Evolutionary conservation across 2,329 filamentous ascomycete species (phyloP), one percentile per base, ranked within the genome.

Genomic region (Blastomyces emzantsi): DNA sequence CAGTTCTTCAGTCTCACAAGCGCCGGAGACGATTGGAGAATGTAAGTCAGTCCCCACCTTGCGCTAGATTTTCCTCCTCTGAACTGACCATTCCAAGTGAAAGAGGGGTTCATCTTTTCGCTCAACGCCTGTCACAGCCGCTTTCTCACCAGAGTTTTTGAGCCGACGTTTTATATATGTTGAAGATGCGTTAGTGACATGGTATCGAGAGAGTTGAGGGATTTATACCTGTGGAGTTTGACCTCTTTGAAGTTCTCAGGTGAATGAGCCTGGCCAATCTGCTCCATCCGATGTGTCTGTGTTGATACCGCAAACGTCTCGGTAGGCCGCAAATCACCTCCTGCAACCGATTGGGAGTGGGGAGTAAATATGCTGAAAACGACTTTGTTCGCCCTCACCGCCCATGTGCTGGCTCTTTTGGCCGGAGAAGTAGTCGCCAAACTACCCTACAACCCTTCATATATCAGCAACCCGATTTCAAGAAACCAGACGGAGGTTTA

Each of bases 361-460:
- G 17, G 47, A 36, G 2, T 22, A 56, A 62, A 52, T 36, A 67
- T 68, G 65, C 28, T 62, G 33, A 66, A 63, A 54, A 45, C 55
- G 13, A 55, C 61, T 49, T 30, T 43, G 15, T 39, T 63, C 25
- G 58, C 61, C 25, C 41, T 30, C 22, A 25, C 65, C 8, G 41
- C 5, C 39, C 2, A 17, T 19, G 43, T 60, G 17, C 25, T 60
- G 13, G 17, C 30, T 22, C 30, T 49, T 11, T 33, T 47, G 28
- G 30, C 43, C 8, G 58, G 28, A 36, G 47, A 57, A 22, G 58
- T 41, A 5, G 28, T 47, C 47, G 39, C 49, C 22, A 49, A 62
- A 25, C 43, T 66, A 39, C 66, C 67, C 8, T 68, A 68, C 43
- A 67, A 66, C 47, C 67, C 67, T 36, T 67, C 67, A 28, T 65